phyloP scores from a whole-genome alignment of 352 stramenopile genomes.

The Globisporangium spinosum region DNA sequence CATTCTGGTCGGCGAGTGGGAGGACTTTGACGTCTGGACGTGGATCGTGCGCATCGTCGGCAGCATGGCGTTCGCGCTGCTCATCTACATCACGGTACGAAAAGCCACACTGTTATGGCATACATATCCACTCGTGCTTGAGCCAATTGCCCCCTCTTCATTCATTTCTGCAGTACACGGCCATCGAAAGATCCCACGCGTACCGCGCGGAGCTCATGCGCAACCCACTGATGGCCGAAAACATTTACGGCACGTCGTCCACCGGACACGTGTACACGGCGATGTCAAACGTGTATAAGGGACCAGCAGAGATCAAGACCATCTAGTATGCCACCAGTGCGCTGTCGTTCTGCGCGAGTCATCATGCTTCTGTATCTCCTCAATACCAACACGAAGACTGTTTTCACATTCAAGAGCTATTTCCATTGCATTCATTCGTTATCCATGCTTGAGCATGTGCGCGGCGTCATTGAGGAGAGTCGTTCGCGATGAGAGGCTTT shows the following conservation, averaged over 20 bases:
- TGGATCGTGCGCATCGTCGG: constrained; percentile 71
- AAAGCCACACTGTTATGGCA: neutral
- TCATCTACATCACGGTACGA: constrained; percentile 66
- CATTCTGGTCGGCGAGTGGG: constrained; percentile 74
- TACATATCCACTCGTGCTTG: neutral
- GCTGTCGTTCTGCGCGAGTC: neutral
- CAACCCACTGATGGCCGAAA: constrained; percentile 73
- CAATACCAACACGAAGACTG: neutral
- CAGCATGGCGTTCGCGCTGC: constrained; percentile 58
- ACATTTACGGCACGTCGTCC: constrained; percentile 57
- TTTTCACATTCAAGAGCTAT: neutral
- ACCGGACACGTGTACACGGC: constrained; percentile 60
- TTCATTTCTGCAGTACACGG: constrained; percentile 43
- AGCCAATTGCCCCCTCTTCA: neutral
- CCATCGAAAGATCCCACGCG: constrained; percentile 67
- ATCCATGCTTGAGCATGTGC: neutral
- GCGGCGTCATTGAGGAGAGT: neutral
- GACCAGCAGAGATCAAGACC: constrained; percentile 63
- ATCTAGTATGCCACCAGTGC: constrained; percentile 35
- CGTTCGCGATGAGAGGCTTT: neutral
- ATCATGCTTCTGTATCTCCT: neutral
- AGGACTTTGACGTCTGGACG: constrained; percentile 67
- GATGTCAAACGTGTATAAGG: constrained; percentile 52
- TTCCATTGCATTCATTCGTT: neutral
- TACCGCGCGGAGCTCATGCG: constrained; percentile 83